A percentile compares a stretch with the other conserved stretches of the same genome.
Conservation (phyloP, 495 filamentous ascomycete genomes). For the Entonaema liquescens region DNA sequence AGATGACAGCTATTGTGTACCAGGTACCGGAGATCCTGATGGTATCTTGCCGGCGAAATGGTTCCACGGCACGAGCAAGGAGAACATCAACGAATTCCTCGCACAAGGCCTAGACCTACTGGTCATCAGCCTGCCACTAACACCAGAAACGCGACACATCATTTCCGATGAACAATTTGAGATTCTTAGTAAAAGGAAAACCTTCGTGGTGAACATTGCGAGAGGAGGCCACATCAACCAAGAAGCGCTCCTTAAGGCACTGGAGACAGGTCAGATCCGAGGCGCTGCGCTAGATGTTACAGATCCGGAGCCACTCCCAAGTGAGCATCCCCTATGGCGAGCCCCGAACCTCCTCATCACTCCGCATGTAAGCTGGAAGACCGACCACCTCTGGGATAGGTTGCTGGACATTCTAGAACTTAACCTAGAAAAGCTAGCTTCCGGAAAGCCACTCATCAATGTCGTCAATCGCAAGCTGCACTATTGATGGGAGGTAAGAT, state of each 20-base stretch:
- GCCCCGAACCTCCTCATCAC: constrained; percentile 76
- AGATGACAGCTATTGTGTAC: constrained; percentile 74
- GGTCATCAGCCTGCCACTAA: constrained; percentile 75
- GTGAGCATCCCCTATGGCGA: constrained; percentile 74
- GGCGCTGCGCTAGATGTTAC: constrained; percentile 86
- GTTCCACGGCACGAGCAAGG: constrained; percentile 71
- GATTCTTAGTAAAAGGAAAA: constrained; percentile 63
- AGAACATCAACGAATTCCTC: constrained; percentile 70
- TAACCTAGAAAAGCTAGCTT: constrained; percentile 46
- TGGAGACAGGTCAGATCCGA: constrained; percentile 64
- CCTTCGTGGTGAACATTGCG: constrained; percentile 76
- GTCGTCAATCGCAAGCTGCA: constrained; percentile 45
- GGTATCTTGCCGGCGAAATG: constrained; percentile 73
- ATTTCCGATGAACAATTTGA: constrained; percentile 71
- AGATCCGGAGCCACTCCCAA: constrained; percentile 81
- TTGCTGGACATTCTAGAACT: constrained; percentile 61
- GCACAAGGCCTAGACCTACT: constrained; percentile 74
- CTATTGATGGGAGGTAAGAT: constrained; percentile 31
- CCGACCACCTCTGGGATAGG: constrained; percentile 65
- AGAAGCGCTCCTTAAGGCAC: constrained; percentile 68
- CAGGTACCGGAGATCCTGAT: constrained; percentile 78
- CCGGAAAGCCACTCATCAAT: constrained; percentile 47
- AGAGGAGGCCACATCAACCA: constrained; percentile 76
- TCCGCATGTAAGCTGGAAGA: constrained; percentile 77
- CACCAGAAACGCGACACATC: constrained; percentile 68